Percentiles rank a stretch among this genome's conserved stretches.
Conservation (phyloP, 352 stramenopile genomes). For the Phytophthora aleatoria region DNA sequence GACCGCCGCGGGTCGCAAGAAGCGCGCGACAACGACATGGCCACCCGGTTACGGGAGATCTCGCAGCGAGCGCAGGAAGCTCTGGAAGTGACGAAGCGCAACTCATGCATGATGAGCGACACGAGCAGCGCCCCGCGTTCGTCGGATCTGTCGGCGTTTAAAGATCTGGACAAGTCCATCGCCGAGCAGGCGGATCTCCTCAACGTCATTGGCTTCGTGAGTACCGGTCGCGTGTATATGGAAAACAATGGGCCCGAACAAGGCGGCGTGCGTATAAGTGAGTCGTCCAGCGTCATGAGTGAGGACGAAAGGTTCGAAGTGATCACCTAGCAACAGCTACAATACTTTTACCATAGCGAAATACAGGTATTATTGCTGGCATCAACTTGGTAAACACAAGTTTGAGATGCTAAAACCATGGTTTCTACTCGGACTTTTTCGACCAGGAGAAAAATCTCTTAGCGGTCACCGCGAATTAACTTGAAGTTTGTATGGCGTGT, state of each 20-base stretch:
- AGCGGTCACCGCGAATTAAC: slow-evolving; percentile 5
- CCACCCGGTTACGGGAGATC: slow-evolving; percentile 63
- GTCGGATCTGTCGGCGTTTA: slow-evolving; percentile 68
- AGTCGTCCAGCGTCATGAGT: slow-evolving; percentile 52
- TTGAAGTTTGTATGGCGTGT: slow-evolving; percentile 33
- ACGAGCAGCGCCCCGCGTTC: slow-evolving; percentile 65
- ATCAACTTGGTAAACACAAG: slow-evolving; percentile 12
- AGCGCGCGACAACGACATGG: slow-evolving; percentile 54
- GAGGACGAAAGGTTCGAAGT: slow-evolving; percentile 74
- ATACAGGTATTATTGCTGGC: background rate
- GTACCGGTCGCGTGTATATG: slow-evolving; percentile 78
- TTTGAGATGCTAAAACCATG: slow-evolving; percentile 23
- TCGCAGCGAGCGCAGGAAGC: slow-evolving; percentile 66
- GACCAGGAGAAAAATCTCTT: slow-evolving; percentile 19
- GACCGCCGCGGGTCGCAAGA: slow-evolving; percentile 49
- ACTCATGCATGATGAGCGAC: slow-evolving; percentile 82
- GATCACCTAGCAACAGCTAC: slow-evolving; percentile 36
- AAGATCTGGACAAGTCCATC: slow-evolving; percentile 75
- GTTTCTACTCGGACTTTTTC: slow-evolving; percentile 11
- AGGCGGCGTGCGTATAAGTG: slow-evolving; percentile 65
- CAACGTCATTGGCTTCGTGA: slow-evolving; percentile 78
- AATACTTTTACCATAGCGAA: slow-evolving; percentile 9
- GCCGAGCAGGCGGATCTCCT: slow-evolving; percentile 74
- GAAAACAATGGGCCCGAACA: slow-evolving; percentile 56
- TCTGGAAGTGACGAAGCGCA: slow-evolving; percentile 67